These are phyloP conservation scores for Lasiodiplodia theobromae DNA, from an alignment of 2,329 filamentous ascomycete genomes.

Conservation along the genomic window DNA sequence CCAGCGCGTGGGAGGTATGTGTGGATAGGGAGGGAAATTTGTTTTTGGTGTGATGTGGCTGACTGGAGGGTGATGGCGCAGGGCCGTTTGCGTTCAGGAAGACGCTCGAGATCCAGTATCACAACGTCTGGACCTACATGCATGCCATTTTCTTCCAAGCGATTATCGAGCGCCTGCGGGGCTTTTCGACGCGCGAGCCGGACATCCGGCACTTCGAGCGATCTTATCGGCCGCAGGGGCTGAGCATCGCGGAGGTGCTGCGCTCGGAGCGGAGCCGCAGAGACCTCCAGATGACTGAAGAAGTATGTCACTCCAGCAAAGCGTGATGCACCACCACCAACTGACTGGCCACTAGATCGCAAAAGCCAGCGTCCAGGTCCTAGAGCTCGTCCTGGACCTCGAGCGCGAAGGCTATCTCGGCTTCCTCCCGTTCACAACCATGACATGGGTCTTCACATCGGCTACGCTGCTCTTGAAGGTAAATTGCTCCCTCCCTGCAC, in stretches of 20 bases:
- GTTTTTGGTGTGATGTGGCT: not conserved
- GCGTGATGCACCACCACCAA: too few relatives aligned
- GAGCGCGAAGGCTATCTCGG: constrained; percentile 2
- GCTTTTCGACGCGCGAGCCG: not conserved
- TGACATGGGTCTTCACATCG: constrained; percentile 8
- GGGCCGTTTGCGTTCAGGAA: not conserved
- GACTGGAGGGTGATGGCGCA: not conserved
- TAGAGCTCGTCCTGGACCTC: constrained; percentile 6
- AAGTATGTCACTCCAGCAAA: not conserved
- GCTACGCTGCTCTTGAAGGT: constrained; percentile 11
- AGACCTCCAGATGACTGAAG: constrained; percentile 1
- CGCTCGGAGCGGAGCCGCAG: constrained; percentile 11
- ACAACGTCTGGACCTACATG: constrained; percentile 13
- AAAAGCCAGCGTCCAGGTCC: not conserved
- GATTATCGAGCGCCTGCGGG: constrained; percentile 3
- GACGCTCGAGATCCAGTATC: constrained; percentile 14
- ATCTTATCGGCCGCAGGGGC: not conserved
- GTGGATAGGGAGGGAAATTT: too few relatives aligned
- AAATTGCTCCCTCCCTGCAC: not conserved
- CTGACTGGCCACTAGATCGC: not conserved
- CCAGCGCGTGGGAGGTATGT: not conserved
- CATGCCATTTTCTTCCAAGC: constrained; percentile 16
- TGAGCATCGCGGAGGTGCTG: constrained; percentile 2
- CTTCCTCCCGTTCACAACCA: constrained; percentile 10
- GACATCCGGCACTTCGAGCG: constrained; percentile 1